Percentiles rank a stretch among this genome's conserved stretches.
Conservation (phyloP, 306 rosid species). For the Albizia julibrissin region DNA sequence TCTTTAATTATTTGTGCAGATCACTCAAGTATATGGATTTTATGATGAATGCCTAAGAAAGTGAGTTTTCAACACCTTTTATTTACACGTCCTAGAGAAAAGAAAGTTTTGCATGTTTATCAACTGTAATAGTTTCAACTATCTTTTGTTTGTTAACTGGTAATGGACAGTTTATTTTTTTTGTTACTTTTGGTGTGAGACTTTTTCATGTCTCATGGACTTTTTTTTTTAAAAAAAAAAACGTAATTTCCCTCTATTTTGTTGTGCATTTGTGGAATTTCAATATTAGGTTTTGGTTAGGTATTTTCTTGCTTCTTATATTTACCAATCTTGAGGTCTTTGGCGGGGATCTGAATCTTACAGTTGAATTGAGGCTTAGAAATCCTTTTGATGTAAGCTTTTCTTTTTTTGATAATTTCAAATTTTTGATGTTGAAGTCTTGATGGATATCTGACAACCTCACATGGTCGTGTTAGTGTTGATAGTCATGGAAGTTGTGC, state of each 20-base stretch:
- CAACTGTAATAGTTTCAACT: conserved; percentile 17
- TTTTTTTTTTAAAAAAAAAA: background rate
- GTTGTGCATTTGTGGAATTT: background rate
- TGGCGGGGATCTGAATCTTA: conserved; percentile 11
- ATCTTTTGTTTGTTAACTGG: background rate
- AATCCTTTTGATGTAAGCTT: conserved; percentile 19
- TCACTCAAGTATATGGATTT: conserved; percentile 95
- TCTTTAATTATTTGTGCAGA: conserved; percentile 49
- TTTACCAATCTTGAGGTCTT: conserved; percentile 1
- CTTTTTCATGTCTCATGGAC: background rate
- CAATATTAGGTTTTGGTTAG: background rate
- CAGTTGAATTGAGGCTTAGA: conserved; percentile 6
- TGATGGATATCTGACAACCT: background rate
- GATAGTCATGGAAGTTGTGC: conserved; percentile 1
- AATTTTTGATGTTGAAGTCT: background rate
- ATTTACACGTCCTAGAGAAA: conserved; percentile 22
- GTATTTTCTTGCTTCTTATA: conserved; percentile 13
- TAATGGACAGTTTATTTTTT: background rate
- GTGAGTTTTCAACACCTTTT: conserved; percentile 63
- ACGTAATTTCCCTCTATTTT: background rate
- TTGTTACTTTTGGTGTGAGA: background rate
- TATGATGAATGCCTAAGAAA: conserved; percentile 93
- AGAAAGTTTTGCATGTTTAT: conserved; percentile 15
- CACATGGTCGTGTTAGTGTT: background rate
- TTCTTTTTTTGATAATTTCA: background rate